phyloP scores from a whole-genome alignment of 2,329 filamentous ascomycete genomes.

The Colletotrichum incanum region DNA sequence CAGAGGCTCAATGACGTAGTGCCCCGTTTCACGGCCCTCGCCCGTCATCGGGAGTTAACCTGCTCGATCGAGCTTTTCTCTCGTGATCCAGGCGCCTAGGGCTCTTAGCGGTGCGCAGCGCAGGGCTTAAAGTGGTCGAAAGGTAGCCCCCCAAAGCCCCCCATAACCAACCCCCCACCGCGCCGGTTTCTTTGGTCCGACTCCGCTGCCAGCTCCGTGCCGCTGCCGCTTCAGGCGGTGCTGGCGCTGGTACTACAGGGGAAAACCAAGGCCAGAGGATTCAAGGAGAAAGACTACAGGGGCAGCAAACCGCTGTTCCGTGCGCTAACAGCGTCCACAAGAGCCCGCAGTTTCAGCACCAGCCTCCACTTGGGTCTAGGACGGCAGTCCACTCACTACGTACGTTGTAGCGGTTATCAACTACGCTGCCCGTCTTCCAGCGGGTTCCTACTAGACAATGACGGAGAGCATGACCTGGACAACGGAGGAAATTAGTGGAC shows the following conservation, averaged over 20 bases:
- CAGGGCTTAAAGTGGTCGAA: conserved; percentile 21
- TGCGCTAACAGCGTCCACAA: conserved; percentile 35
- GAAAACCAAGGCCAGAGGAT: neutral
- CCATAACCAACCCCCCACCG: conserved; percentile 29
- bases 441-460: conserved; percentile 1
- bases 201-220: conserved; percentile 16
- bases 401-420: neutral
- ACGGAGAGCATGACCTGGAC: neutral
- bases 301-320: conserved; percentile 19
- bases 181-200: conserved; percentile 17
- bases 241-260: conserved; percentile 27
- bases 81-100: conserved; percentile 16
- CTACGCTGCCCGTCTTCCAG: neutral
- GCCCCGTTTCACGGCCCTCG: conserved; percentile 40
- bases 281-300: conserved; percentile 1
- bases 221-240: conserved; percentile 30
- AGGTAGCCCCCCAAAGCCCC: conserved; percentile 11
- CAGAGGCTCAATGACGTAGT: conserved; percentile 39
- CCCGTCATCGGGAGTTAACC: conserved; percentile 37
- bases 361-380: conserved; percentile 22
- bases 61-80: conserved; percentile 40
- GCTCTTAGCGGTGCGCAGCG: conserved; percentile 27
- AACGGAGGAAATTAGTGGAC: neutral
- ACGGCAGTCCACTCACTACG: neutral
- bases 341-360: conserved; percentile 35